Evolutionary conservation across 2,329 filamentous ascomycete genomes (phyloP).

Genomic region (Dendryphion nanum): DNA sequence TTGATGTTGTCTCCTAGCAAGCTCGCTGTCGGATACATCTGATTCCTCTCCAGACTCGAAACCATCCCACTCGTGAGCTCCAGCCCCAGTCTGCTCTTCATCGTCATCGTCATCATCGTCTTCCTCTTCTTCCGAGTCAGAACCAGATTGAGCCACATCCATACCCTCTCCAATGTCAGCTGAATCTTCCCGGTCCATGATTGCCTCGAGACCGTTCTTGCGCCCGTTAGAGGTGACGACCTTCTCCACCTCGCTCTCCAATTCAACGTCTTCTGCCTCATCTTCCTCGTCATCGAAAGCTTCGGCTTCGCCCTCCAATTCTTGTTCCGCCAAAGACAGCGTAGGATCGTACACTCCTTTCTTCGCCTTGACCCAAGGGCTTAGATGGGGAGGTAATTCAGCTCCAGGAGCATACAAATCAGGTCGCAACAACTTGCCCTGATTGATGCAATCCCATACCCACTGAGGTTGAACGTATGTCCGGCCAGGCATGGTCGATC

Average conservation of each 20-base stretch:
- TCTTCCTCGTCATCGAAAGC: constrained; percentile 59
- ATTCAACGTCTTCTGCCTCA: constrained; percentile 41
- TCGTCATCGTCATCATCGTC: constrained; percentile 50
- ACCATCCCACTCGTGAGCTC: constrained; percentile 45
- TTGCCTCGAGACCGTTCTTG: constrained; percentile 25
- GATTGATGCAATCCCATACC: constrained; percentile 97
- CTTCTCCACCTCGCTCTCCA: constrained; percentile 38
- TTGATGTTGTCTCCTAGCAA: constrained; percentile 70
- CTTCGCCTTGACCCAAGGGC: constrained; percentile 87
- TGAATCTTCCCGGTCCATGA: constrained; percentile 40
- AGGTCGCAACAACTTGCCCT: constrained; percentile 80
- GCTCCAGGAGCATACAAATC: constrained; percentile 89
- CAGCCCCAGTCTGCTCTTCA: too few species aligned
- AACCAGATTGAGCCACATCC: constrained; percentile 46
- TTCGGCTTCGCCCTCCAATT: constrained; percentile 81
- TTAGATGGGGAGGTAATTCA: constrained; percentile 87
- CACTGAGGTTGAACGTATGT: constrained; percentile 96
- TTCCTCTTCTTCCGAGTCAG: constrained; percentile 48
- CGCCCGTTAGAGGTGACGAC: constrained; percentile 20
- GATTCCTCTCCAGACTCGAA: constrained; percentile 52
- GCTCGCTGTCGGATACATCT: constrained; percentile 54
- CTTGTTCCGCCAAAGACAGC: constrained; percentile 78
- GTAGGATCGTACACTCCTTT: constrained; percentile 92
- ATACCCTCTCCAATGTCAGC: constrained; percentile 51
- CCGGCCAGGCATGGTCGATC: constrained; percentile 81